These are phyloP conservation scores for Rhizomucor miehei DNA, from an alignment of 371 early-diverging fungal genomes.

Conservation along the genomic window DNA sequence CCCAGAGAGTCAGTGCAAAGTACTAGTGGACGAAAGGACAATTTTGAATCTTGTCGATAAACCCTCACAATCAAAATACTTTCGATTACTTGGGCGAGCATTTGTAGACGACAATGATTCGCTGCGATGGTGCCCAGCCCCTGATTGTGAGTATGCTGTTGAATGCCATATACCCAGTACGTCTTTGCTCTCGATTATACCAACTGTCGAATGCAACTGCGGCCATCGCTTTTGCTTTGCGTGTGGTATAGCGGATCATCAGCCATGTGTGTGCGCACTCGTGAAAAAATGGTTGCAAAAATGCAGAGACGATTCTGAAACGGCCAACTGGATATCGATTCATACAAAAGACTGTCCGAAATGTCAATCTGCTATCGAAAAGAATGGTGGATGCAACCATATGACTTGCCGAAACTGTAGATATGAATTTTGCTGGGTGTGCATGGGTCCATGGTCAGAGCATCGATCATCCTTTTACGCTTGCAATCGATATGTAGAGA, in stretches of 20 bases:
- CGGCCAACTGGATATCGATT: constrained; percentile 91
- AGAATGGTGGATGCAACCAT: constrained; percentile 93
- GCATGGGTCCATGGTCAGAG: constrained; percentile 81
- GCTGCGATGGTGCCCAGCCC: constrained; percentile 89
- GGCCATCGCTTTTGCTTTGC: constrained; percentile 85
- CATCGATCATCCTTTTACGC: constrained; percentile 85
- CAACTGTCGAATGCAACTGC: constrained; percentile 79
- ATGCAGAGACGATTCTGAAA: constrained; percentile 94
- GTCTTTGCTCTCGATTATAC: constrained; percentile 64
- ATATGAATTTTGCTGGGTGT: constrained; percentile 84
- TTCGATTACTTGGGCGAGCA: constrained; percentile 21
- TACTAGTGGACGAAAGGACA: constrained; percentile 71
- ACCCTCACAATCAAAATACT: constrained; percentile 47
- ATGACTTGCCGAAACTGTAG: constrained; percentile 84
- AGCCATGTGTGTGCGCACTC: constrained; percentile 78
- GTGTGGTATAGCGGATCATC: constrained; percentile 80
- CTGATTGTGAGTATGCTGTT: constrained; percentile 86
- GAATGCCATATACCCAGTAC: constrained; percentile 73
- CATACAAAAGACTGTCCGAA: constrained; percentile 93
- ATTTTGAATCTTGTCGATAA: constrained; percentile 60
- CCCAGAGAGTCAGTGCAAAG: constrained; percentile 65
- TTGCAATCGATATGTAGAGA: constrained; percentile 85
- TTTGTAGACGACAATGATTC: constrained; percentile 80
- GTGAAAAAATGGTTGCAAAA: constrained; percentile 87
- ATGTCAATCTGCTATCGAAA: constrained; percentile 89